A percentile compares a stretch with the other conserved stretches of the same genome.
phyloP scores from a whole-genome alignment of 2,329 filamentous ascomycete species.

The Colletotrichum tanaceti region DNA sequence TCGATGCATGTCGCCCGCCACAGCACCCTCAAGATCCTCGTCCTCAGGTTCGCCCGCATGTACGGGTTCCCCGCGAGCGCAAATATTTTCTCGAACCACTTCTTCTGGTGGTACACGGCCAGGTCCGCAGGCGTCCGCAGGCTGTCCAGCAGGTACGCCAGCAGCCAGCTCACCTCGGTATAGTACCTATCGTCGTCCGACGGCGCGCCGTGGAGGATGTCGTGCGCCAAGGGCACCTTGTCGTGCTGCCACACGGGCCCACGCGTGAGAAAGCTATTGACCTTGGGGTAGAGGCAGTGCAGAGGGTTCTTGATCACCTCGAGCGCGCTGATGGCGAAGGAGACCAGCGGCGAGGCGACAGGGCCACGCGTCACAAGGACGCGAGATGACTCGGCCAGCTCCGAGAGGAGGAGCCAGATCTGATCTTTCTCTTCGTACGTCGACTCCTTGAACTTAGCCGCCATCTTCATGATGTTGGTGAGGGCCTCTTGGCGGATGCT shows the following conservation, averaged over 20 bases:
- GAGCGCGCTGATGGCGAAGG: slow-evolving; percentile 79
- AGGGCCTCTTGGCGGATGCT: slow-evolving; percentile 84
- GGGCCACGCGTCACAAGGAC: slow-evolving; percentile 64
- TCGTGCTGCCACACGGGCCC: slow-evolving; percentile 81
- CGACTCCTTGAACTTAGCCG: slow-evolving; percentile 72
- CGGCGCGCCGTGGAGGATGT: slow-evolving; percentile 72
- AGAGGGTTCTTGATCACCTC: slow-evolving; percentile 79
- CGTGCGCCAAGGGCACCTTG: slow-evolving; percentile 76
- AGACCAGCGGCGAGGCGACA: slow-evolving; percentile 78
- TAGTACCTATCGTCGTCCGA: slow-evolving; percentile 79
- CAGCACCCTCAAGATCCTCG: slow-evolving; percentile 70
- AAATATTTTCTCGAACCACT: slow-evolving; percentile 80
- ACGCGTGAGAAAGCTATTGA: slow-evolving; percentile 85
- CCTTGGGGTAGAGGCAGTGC: slow-evolving; percentile 85
- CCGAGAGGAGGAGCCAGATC: slow-evolving; percentile 81
- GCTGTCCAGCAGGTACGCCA: slow-evolving; percentile 76
- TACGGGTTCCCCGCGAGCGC: slow-evolving; percentile 76
- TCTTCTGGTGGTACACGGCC: slow-evolving; percentile 68
- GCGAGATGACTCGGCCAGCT: slow-evolving; percentile 80
- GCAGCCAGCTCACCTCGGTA: slow-evolving; percentile 79
- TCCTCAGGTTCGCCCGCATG: slow-evolving; percentile 68
- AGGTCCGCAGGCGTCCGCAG: slow-evolving; percentile 71
- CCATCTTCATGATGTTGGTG: slow-evolving; percentile 74
- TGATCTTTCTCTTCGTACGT: slow-evolving; percentile 81
- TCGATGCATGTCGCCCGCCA: slow-evolving; percentile 75